Evolutionary conservation across 1,139 yeast genomes (phyloP), one percentile per base, ranked within the genome.

Genomic region (Suhomyces bokatorum): DNA sequence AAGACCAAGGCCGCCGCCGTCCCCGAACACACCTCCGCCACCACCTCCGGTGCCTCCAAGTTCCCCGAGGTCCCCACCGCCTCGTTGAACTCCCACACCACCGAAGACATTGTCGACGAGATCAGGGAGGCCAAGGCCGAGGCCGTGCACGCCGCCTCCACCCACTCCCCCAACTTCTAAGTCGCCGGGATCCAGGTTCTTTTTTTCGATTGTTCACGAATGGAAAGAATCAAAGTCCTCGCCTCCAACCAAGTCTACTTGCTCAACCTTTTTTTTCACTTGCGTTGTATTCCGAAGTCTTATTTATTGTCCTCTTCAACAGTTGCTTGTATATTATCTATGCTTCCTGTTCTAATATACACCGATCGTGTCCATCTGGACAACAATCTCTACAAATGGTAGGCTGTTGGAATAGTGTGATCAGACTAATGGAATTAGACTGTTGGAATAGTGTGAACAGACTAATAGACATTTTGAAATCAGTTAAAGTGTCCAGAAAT

Each of bases 31-130:
- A 15, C 59, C 36, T 37, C 62, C 35, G 69, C 64, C 45, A 47
- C 56, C 45, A 48, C 67, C 46, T 57, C 70, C 46, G 73, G 73
- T 46, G 61, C 74, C 30, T 56, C 74, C 44, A 62, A 73, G 58
- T 77, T 78, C 71, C 83, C 84, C 52, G 70, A 70, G 33, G 77
- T 69, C 34, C 78, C 78, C 51, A 51, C 60, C 42, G 54, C 66
- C 40, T 47, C 45, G 37, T 48, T 50, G 58, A 62, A 54, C 43
- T 49, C 50, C 26, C 31, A 42, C 40, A 43, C 45, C 42, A 42
- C 50, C 20, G 48, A 49, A 39, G 53, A 50, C 20, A 32, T 46
- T 37, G 45, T 51, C 24, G 51, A 51, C n/a, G 56, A 52, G 33
- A 40, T 46, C 43, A 43, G 45, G 43, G 40, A 37, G 32, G 51